Base-by-base conservation (phyloP, 2,329 filamentous ascomycete genomes). In the Aphanocladium album region DNA sequence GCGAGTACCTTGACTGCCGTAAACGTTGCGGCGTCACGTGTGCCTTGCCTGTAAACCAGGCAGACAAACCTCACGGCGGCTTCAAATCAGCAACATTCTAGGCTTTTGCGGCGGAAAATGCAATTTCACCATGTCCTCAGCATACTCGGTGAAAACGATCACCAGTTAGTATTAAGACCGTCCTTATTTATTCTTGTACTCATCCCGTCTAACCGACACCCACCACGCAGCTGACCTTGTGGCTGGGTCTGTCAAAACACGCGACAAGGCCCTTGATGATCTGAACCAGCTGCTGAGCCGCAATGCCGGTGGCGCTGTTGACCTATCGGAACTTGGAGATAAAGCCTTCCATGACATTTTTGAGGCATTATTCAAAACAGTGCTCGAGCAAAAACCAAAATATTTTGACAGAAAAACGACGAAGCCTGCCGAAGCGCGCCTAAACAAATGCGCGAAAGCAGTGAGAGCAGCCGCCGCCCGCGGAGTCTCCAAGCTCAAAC, bases 311-410 rank as follows among this genome's bases (percentile, higher is more conserved):
- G 72, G 67, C 41, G 68, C 69, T 5, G 62, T 71, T 21, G 74
- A 74, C 60, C 68, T 78, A 74, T 68, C 72, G 33, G 68, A 74
- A 14, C 77, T 96, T 37, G 83, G 82, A 50, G 91, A 96, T 70
- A 90, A 89, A 70, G 83, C 83, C n/a, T 96, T 90, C 66, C 89
- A 95, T 69, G 83, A 84, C 62, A 86, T 97, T 47, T 90, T 91
- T 67, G 91, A 97, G 68, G 83, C 85, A 1, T 77, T 98, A 2
- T 96, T 97, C 69, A 81, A 83, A 58, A 88, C 82, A 69, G 83
- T 83, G 1, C 72, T 87, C 19, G 73, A 80, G 16, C 92, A 96
- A 66, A 91, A 90, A 70, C 79, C 85, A 11, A 71, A 74, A 19
- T 89, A 84, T 64, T 80, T 83, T 60, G 82, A 82, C 60, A 79